Percentiles rank a stretch among this genome's conserved stretches.
phyloP scores from a whole-genome alignment of 225 moss, liverwort and hornwort genomes.

The Antitrichia curtipendula region DNA sequence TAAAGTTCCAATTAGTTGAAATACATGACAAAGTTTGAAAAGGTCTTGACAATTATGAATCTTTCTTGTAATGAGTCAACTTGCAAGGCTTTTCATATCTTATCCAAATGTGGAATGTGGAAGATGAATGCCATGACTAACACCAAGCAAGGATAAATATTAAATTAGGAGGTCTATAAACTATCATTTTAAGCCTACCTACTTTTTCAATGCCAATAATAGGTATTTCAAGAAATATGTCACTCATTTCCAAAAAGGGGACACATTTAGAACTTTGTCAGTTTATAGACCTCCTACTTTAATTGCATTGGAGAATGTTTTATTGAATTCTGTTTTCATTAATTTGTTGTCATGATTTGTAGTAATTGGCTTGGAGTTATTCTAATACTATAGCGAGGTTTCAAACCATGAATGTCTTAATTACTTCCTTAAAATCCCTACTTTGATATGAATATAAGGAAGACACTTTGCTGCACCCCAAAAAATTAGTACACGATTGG shows the following conservation, averaged over 20 bases:
- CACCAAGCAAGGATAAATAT: background rate
- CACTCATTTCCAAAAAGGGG: accelerated
- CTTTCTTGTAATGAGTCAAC: background rate
- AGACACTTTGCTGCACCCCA: no score
- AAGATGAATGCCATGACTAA: accelerated
- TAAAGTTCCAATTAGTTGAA: no score
- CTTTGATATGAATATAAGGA: no score
- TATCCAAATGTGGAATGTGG: background rate
- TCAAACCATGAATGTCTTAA: background rate
- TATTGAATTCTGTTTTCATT: background rate
- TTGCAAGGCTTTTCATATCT: background rate
- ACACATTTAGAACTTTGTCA: background rate
- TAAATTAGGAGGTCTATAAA: background rate
- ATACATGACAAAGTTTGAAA: background rate
- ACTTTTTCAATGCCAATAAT: no score
- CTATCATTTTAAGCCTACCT: accelerated
- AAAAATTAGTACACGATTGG: no score
- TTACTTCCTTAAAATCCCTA: background rate
- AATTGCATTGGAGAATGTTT: accelerated
- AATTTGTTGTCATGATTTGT: accelerated
- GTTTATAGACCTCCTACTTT: accelerated
- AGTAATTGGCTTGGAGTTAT: accelerated
- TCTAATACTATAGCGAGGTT: background rate
- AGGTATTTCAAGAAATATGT: background rate
- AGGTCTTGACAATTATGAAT: background rate